Conservation (phyloP, 2,329 filamentous ascomycete species). For the Nectriaceae sp. region DNA sequence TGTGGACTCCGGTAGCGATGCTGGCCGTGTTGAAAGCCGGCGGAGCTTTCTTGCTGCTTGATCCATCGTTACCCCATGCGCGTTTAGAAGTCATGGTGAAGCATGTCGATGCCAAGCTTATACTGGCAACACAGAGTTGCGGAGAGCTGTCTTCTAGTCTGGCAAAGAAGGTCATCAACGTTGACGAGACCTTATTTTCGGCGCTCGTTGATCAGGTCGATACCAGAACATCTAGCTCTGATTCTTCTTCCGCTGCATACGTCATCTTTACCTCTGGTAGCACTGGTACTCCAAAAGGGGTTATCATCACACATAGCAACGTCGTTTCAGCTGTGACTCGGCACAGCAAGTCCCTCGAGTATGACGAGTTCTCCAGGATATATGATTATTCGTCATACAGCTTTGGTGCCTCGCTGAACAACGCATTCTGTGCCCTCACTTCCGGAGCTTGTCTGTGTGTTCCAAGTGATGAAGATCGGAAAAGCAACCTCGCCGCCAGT, state of each 20-base stretch:
- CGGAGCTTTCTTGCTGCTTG: neutral
- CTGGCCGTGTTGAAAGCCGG: neutral
- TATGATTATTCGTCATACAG: too few relatives aligned
- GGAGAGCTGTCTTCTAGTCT: neutral
- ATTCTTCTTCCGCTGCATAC: too few relatives aligned
- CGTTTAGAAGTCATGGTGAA: neutral
- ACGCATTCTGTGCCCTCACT: too few relatives aligned
- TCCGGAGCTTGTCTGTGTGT: too few relatives aligned
- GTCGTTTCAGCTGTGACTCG: too few relatives aligned
- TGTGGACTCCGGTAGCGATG: slow-evolving; percentile 12
- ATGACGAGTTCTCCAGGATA: too few relatives aligned
- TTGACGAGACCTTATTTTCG: neutral
- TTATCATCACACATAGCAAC: slow-evolving; percentile 7
- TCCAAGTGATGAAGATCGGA: too few relatives aligned
- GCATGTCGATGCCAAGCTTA: neutral
- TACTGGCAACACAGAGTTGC: neutral
- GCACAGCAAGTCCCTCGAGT: too few relatives aligned
- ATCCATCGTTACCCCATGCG: neutral
- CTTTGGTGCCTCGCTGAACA: too few relatives aligned
- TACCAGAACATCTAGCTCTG: slow-evolving; percentile 1
- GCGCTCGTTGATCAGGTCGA: neutral
- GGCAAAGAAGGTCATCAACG: neutral
- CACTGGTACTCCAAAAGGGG: slow-evolving; percentile 17
- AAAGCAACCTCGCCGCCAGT: too few relatives aligned
- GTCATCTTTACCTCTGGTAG: slow-evolving; percentile 21